Conservation (phyloP, 2,329 filamentous ascomycete species). For the Aspergillus felis region DNA sequence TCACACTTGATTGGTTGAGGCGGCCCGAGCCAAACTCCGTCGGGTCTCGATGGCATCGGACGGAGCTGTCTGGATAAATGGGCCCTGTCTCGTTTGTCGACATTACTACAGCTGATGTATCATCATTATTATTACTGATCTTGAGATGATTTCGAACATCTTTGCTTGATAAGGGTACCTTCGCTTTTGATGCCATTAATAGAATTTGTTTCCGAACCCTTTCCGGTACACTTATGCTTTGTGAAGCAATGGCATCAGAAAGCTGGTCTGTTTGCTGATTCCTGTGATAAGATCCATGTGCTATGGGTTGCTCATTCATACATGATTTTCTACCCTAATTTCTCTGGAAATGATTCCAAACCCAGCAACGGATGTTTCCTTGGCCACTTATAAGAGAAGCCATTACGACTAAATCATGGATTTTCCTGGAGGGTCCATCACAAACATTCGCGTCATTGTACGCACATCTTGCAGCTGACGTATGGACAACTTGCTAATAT, state of each 20-base stretch:
- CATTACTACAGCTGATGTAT: neutral
- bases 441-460: slow-evolving; percentile 42
- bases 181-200: neutral
- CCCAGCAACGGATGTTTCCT: slow-evolving; percentile 18
- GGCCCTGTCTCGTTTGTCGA: slow-evolving; percentile 5
- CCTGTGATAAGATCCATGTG: slow-evolving; percentile 16
- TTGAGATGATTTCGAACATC: neutral
- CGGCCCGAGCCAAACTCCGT: slow-evolving; percentile 31
- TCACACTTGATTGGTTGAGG: slow-evolving; percentile 28
- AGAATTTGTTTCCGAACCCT: neutral
- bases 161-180: neutral
- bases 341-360: slow-evolving; percentile 34
- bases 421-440: slow-evolving; percentile 41
- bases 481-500: slow-evolving; percentile 16
- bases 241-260: slow-evolving; percentile 15
- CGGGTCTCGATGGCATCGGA: slow-evolving; percentile 18
- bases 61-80: slow-evolving; percentile 8
- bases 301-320: slow-evolving; percentile 15
- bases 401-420: slow-evolving; percentile 36
- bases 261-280: slow-evolving; percentile 18
- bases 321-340: slow-evolving; percentile 6
- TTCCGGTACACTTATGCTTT: slow-evolving; percentile 1
- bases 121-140: neutral
- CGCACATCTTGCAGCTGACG: slow-evolving; percentile 15
- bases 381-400: slow-evolving; percentile 25